Base-by-base conservation (phyloP, 2,329 filamentous ascomycete species). In the Clarireedia sp. region DNA sequence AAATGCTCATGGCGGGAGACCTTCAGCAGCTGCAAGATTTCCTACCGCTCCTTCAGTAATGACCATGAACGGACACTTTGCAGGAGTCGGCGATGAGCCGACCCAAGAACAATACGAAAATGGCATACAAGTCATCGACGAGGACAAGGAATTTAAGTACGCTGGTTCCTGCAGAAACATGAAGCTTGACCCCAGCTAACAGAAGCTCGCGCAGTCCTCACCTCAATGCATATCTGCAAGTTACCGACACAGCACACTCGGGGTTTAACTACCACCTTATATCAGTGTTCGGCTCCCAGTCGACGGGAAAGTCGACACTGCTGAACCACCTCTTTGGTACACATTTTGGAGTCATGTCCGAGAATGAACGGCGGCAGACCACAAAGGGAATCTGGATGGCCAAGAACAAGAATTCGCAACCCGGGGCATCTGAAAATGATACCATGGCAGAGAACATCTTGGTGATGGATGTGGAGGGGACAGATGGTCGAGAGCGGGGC, bases 321-420 rank as follows among this genome's bases (percentile, higher is more conserved):
- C 83, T 99, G 62, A 99, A 99, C 76, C 80, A 92, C 73, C 84
- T 99, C 56, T 99, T 99, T 70, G 89, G 90, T 60, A 99, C 94
- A 63, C 81, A 91, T 56, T 99, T 99, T 75, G 92, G 90, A 64
- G 92, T 99, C 69, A 99, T 99, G 94, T 89, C 90, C 65, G 94
- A 99, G 78, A 80, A 84, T 60, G 90, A 96, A 72, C 83, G 94
- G 62, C 85, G 90, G 59, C 94, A 99, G 78, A 99, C 94, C 0
- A 99, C 94, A 45, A 99, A 97, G 77, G 94, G 94, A 69, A 99
- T 99, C 70, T 99, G 94, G 94, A 87, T 99, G 86, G 95, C 91
- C 62, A 95, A 96, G 77, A 97, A 97, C 74, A 96, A 95, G 76
- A 75, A 76, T 26, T 71, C 73, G 44, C 78, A 79, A 63, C 72